Conservation (phyloP, 768 basidiomycete genomes). For the Amanita subjunquillea region DNA sequence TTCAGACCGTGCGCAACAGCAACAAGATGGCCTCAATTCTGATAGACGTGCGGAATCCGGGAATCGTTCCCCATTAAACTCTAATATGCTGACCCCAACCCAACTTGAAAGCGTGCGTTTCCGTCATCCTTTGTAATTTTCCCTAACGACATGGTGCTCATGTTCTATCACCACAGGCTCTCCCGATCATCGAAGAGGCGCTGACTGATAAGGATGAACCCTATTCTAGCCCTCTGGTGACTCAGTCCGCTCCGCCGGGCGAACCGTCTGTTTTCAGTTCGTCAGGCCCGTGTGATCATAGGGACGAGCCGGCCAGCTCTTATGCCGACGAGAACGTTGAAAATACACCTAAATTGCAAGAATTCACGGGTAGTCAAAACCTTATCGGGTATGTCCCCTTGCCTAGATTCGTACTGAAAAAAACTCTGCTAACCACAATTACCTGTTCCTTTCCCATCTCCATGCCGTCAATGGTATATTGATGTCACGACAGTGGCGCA, state of each 20-base stretch:
- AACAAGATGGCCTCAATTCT: conserved; percentile 1
- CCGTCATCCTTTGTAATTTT: conserved; percentile 1
- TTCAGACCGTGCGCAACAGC: conserved; percentile 5
- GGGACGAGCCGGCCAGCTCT: conserved; percentile 9
- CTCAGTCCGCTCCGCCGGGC: conserved; percentile 1
- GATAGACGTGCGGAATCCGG: conserved; percentile 1
- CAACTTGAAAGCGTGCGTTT: conserved; percentile 2
- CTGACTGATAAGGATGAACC: neutral
- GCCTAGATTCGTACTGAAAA: neutral
- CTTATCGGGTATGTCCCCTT: conserved; percentile 31
- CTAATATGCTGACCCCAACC: conserved; percentile 3
- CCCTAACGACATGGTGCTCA: conserved; percentile 5
- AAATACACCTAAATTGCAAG: conserved; percentile 28
- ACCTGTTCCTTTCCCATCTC: neutral
- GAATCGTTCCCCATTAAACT: conserved; percentile 5
- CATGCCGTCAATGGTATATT: neutral
- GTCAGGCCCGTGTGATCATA: neutral
- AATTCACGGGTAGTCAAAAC: conserved; percentile 40
- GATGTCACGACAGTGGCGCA: neutral
- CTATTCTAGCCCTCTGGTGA: neutral
- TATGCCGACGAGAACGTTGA: conserved; percentile 19
- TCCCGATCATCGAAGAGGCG: neutral
- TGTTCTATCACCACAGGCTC: conserved; percentile 2
- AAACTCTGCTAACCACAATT: neutral
- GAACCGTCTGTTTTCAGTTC: neutral